A percentile compares a stretch with the other conserved stretches of the same genome.
Evolutionary conservation across 441 rosid species (phyloP).

Genomic region (Gossypium schwendimanii): DNA sequence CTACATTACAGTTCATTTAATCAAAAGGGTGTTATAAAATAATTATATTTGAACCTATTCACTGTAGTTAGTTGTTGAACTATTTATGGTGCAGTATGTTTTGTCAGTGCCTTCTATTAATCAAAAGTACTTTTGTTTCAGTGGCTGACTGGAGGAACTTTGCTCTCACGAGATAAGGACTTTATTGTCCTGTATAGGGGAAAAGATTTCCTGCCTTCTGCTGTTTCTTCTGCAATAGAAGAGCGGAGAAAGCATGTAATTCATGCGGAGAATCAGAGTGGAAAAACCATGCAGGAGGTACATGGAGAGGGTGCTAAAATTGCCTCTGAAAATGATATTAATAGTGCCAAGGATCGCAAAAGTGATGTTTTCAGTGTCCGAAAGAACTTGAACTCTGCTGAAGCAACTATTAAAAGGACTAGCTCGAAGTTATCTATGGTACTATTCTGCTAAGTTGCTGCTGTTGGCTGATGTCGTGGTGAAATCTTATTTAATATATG

Average conservation of each 20-base stretch:
- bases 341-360: conserved; percentile 18
- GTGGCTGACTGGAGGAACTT: conserved; percentile 87
- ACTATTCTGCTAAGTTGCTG: conserved; percentile 26
- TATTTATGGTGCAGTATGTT: background rate
- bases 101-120: conserved; percentile 5
- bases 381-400: conserved; percentile 33
- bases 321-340: conserved; percentile 22
- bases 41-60: background rate
- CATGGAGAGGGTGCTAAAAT: conserved; percentile 16
- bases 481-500: conserved; percentile 14
- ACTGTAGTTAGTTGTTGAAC: background rate
- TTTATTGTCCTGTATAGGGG: conserved; percentile 86
- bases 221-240: conserved; percentile 81
- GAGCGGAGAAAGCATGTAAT: conserved; percentile 54
- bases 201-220: conserved; percentile 88
- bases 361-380: conserved; percentile 24
- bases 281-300: conserved; percentile 21
- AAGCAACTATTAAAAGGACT: conserved; percentile 53
- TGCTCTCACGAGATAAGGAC: conserved; percentile 80
- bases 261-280: conserved; percentile 28
- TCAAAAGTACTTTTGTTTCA: conserved; percentile 32
- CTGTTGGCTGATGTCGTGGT: background rate
- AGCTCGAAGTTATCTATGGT: conserved; percentile 69
- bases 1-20: background rate
- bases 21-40: background rate